Evolutionary conservation across 2,329 filamentous ascomycete genomes (phyloP).

Genomic region (Hypoxylon sp.): DNA sequence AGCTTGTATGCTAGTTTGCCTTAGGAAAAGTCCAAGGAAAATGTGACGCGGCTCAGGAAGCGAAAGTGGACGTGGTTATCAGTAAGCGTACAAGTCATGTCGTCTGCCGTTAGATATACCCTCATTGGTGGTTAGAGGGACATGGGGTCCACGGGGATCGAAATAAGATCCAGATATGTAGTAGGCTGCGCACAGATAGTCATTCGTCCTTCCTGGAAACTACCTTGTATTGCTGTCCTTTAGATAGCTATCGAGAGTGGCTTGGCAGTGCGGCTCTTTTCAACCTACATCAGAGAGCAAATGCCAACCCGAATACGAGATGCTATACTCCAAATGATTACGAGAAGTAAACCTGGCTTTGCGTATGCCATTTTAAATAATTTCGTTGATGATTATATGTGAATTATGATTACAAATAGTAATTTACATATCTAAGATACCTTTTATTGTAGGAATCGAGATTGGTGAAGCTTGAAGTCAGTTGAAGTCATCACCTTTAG

Average conservation of each 20-base stretch:
- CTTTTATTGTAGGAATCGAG: background rate
- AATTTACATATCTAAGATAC: no score
- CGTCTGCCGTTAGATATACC: background rate
- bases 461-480: background rate
- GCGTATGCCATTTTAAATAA: background rate
- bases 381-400: no score
- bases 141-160: background rate
- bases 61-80: background rate
- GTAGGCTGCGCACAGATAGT: background rate
- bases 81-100: background rate
- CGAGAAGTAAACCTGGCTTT: background rate
- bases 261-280: background rate
- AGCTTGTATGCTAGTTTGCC: background rate
- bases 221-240: background rate
- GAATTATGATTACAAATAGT: background rate
- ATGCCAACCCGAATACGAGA: conserved; percentile 30
- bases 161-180: background rate
- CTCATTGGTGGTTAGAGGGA: background rate
- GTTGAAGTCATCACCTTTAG: background rate
- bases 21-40: background rate
- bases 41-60: background rate
- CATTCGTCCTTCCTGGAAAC: background rate
- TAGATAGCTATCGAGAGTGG: background rate
- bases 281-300: background rate
- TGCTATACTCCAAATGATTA: background rate